Evolutionary conservation across 2,329 filamentous ascomycete genomes (phyloP).

Genomic region (Fusarium abutilonis): DNA sequence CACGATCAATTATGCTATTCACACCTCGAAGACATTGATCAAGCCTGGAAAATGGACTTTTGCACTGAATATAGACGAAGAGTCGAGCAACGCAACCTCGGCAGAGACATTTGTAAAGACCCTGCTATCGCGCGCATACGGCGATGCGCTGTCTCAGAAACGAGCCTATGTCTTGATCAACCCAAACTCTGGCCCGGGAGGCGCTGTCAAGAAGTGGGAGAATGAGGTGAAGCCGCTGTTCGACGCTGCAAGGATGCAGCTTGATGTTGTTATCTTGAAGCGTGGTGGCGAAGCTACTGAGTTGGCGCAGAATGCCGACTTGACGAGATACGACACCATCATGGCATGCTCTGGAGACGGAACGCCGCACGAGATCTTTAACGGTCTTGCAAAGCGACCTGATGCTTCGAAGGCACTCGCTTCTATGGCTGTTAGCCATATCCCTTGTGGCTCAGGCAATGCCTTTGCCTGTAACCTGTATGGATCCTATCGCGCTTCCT

Average conservation of each 20-base stretch:
- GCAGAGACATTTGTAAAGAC: slow-evolving; percentile 70
- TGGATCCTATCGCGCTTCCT: slow-evolving; percentile 77
- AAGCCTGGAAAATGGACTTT: slow-evolving; percentile 66
- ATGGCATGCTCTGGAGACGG: slow-evolving; percentile 93
- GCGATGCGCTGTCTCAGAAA: slow-evolving; percentile 72
- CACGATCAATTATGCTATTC: slow-evolving; percentile 76
- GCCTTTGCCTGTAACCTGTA: slow-evolving; percentile 91
- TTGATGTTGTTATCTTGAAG: slow-evolving; percentile 78
- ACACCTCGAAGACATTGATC: slow-evolving; percentile 67
- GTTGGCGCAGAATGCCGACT: slow-evolving; percentile 78
- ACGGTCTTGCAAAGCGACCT: slow-evolving; percentile 80
- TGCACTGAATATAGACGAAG: slow-evolving; percentile 53
- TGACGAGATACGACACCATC: slow-evolving; percentile 84
- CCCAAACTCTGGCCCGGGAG: slow-evolving; percentile 86
- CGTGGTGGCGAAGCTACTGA: slow-evolving; percentile 81
- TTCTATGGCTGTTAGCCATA: slow-evolving; percentile 82
- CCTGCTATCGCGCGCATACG: slow-evolving; percentile 76
- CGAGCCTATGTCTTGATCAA: slow-evolving; percentile 91
- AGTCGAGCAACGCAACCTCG: slow-evolving; percentile 48
- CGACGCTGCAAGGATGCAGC: slow-evolving; percentile 77
- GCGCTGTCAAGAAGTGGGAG: slow-evolving; percentile 76
- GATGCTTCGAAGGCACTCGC: slow-evolving; percentile 79
- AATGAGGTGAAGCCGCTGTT: slow-evolving; percentile 83
- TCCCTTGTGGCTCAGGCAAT: slow-evolving; percentile 94
- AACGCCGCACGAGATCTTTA: slow-evolving; percentile 92